Evolutionary conservation across 306 rosid species (phyloP).

Genomic region (Pachyrhizus erosus): DNA sequence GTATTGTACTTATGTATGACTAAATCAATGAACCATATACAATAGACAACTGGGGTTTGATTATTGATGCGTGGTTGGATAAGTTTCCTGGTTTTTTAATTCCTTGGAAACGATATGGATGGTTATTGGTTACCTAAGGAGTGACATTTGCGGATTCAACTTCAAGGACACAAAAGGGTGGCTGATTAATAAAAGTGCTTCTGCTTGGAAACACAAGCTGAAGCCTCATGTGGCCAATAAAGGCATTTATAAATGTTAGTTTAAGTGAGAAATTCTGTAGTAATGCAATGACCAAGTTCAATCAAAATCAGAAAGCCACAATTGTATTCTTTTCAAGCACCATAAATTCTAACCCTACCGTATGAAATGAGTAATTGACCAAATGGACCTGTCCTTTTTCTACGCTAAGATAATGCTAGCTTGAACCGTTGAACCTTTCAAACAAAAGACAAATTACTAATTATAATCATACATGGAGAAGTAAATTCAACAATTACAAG

Average conservation of each 20-base stretch:
- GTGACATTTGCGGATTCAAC: background rate
- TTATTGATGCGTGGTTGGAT: conserved; percentile 33
- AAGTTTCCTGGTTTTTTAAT: background rate
- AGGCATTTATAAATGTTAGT: conserved; percentile 21
- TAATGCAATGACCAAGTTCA: conserved; percentile 18
- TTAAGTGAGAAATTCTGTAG: conserved; percentile 20
- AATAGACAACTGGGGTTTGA: conserved; percentile 22
- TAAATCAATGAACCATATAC: background rate
- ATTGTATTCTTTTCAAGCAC: conserved; percentile 4
- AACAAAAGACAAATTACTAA: background rate
- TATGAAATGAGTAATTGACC: conserved; percentile 48
- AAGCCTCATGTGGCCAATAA: background rate
- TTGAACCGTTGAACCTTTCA: conserved; percentile 42
- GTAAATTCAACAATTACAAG: background rate
- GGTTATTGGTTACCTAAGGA: conserved; percentile 35
- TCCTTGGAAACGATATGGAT: background rate
- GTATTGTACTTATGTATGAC: background rate
- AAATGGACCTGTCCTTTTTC: background rate
- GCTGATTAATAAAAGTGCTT: conserved; percentile 25
- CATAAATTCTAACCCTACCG: conserved; percentile 46
- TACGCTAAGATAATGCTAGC: background rate
- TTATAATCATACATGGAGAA: background rate
- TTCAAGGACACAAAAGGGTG: conserved; percentile 14
- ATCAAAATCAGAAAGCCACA: background rate
- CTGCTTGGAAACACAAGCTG: conserved; percentile 28